phyloP scores from a whole-genome alignment of 1,139 yeast genomes.

The Scheffersomyces illinoinensis region DNA sequence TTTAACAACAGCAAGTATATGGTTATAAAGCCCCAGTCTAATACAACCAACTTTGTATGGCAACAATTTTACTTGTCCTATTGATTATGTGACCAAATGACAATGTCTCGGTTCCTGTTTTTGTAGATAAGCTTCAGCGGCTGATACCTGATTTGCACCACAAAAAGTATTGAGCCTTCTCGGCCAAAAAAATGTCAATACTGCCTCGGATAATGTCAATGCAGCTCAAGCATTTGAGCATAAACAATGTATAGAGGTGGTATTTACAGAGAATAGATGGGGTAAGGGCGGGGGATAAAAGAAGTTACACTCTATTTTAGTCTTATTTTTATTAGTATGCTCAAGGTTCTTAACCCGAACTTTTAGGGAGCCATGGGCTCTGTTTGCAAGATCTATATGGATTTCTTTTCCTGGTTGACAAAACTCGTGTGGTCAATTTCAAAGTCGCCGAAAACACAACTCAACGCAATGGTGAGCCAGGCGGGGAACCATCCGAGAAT shows the following conservation, averaged over 20 bases:
- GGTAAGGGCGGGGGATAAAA: background rate
- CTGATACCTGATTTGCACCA: background rate
- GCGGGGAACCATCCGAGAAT: slow-evolving; percentile 80
- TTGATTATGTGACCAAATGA: background rate
- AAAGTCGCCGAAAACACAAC: slow-evolving; percentile 33
- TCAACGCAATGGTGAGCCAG: slow-evolving; percentile 59
- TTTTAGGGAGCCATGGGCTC: background rate
- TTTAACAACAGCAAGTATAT: background rate
- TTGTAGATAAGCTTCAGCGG: background rate
- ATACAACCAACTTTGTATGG: background rate
- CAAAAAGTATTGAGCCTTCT: background rate
- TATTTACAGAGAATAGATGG: background rate
- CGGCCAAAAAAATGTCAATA: background rate
- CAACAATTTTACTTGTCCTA: background rate
- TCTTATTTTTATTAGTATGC: background rate
- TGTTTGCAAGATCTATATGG: background rate
- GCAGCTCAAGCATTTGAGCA: background rate
- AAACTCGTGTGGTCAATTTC: slow-evolving; percentile 6
- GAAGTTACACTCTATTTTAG: background rate
- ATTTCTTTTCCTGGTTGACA: background rate
- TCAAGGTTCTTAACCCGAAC: background rate
- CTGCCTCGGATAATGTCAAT: background rate
- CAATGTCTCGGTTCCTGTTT: background rate
- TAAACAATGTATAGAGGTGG: background rate
- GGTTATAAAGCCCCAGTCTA: background rate